Percentiles rank a stretch among this genome's conserved stretches.
These are phyloP conservation scores for Pleurotus tuber-regium DNA, from an alignment of 768 basidiomycete species.

Conservation along the genomic window DNA sequence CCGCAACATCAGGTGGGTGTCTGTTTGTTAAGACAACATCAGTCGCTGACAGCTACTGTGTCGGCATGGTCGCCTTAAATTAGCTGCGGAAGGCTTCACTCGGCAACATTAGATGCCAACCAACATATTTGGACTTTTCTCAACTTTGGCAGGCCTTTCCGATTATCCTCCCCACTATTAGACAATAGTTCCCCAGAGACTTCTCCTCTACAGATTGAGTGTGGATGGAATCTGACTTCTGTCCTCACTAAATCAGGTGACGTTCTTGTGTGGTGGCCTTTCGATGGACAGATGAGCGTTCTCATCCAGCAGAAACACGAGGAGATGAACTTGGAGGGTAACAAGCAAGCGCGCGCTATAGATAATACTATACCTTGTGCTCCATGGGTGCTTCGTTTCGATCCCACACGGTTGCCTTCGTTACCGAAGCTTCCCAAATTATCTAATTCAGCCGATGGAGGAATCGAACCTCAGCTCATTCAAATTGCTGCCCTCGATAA, in stretches of 20 bases:
- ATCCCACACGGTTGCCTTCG: slow-evolving; percentile 57
- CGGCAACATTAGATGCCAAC: slow-evolving; percentile 58
- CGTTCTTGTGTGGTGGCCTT: slow-evolving; percentile 77
- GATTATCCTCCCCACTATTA: slow-evolving; percentile 47
- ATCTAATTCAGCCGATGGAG: slow-evolving; percentile 22
- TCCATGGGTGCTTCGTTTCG: slow-evolving; percentile 51
- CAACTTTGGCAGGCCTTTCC: slow-evolving; percentile 79
- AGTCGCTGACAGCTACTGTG: not conserved
- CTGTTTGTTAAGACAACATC: not conserved
- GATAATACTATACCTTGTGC: slow-evolving; percentile 56
- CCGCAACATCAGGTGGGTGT: slow-evolving; percentile 59
- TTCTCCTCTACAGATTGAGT: slow-evolving; percentile 59
- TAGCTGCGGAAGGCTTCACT: slow-evolving; percentile 79
- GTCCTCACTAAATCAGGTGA: slow-evolving; percentile 70
- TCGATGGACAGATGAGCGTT: slow-evolving; percentile 38
- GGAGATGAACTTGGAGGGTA: slow-evolving; percentile 42
- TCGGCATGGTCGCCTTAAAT: slow-evolving; percentile 8
- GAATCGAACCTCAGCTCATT: slow-evolving; percentile 38
- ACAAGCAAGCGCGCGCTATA: slow-evolving; percentile 32
- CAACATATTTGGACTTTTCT: slow-evolving; percentile 71
- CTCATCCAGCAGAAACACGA: slow-evolving; percentile 35
- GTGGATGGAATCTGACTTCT: slow-evolving; percentile 81
- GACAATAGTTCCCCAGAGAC: slow-evolving; percentile 38
- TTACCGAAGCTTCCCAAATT: slow-evolving; percentile 62
- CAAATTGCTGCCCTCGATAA: slow-evolving; percentile 80